Base-by-base conservation (phyloP, 1,284 basidiomycete genomes). In the Marasmius tenuissimus region DNA sequence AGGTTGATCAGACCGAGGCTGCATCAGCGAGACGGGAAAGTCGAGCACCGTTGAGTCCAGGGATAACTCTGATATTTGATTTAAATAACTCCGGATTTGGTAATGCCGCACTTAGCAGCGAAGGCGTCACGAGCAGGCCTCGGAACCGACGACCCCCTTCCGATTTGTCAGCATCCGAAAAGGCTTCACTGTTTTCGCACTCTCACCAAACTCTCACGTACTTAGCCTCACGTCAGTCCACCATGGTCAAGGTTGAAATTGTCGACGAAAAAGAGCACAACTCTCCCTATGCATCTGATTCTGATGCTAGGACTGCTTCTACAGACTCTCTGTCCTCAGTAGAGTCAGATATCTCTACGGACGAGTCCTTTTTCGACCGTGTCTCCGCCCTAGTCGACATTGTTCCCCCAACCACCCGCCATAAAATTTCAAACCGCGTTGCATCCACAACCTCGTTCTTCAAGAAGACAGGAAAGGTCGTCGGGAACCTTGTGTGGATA, bases 351-450 rank as follows among this genome's bases (percentile, higher is more conserved):
- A 71, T 77, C 51, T 85, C 87, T 64, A 78, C 74, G 57, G 85
- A 91, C 68, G 97, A 99, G 79, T 86, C 95, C n/a, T 68, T 98
- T 68, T 83, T 88, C 70, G 94, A 98, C 78, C 93, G 97, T 63
- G 70, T 99, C 71, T 83, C 86, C 62, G 97, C 97, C 22, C 88
- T 99, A 72, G 91, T 92, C 68, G 97, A 99, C 82, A 98, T 99
- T 71, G 88, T 99, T 9, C 92, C 96, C 2, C 96, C 97, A 20
- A 81, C 89, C 16, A 96, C 96, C 39, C 89, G 97, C 65, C 87
- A 92, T 67, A 80, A 80, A 67, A 86, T 98, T 65, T 76, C 84
- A 42, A 81, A 85, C 45, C 85, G 84, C 59, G 72, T 92, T 66
- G 78, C 82, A 34, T 82, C 81, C 59, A 85, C 91, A 0, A 81